Conservation (phyloP, 169 alveolate genomes). For the Plasmodium yoelii region DNA sequence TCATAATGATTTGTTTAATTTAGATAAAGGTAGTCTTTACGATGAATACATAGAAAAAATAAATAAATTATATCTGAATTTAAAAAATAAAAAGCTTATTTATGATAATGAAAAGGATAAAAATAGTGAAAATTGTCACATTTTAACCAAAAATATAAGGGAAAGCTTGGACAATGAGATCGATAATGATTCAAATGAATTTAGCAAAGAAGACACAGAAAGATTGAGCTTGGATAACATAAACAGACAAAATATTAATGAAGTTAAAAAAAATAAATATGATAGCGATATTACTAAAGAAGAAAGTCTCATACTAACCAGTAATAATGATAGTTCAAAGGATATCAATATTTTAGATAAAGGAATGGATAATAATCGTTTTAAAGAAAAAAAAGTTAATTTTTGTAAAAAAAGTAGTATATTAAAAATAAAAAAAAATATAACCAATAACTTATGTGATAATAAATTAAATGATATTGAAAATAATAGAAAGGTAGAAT, state of each 20-base stretch:
- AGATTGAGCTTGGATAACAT: no score
- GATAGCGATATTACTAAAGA: no score
- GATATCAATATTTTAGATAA: no score
- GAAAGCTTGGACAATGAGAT: neutral
- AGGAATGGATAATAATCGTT: neutral
- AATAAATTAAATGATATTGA: constrained; percentile 28
- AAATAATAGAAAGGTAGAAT: constrained; percentile 10
- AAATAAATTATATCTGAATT: constrained; percentile 47
- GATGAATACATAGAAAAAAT: constrained; percentile 67
- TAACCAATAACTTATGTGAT: neutral
- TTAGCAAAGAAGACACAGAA: no score
- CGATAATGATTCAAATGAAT: neutral
- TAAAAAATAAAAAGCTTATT: constrained; percentile 56
- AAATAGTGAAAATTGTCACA: neutral
- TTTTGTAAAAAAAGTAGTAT: neutral
- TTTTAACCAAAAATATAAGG: neutral
- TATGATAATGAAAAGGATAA: constrained; percentile 21
- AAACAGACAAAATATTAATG: no score
- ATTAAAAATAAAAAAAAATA: neutral
- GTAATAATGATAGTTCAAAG: no score
- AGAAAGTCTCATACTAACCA: no score
- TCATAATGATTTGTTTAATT: neutral
- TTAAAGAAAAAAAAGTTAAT: neutral
- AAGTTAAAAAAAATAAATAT: no score
- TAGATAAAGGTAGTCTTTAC: constrained; percentile 35